Conservation (phyloP, 495 filamentous ascomycete species). For the Trichoderma orchidacearum region DNA sequence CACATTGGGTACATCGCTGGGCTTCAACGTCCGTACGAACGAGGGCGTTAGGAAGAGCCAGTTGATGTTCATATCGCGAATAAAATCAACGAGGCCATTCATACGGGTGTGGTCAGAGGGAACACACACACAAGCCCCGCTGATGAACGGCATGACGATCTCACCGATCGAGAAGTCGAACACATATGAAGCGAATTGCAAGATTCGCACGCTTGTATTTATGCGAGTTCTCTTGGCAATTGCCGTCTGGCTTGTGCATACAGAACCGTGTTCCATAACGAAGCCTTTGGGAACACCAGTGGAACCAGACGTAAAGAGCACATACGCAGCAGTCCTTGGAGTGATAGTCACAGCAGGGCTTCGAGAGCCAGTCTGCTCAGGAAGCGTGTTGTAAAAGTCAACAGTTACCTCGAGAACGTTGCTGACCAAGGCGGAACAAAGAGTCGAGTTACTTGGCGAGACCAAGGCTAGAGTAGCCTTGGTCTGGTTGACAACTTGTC, state of each 20-base stretch:
- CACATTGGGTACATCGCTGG: neutral
- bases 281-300: slow-evolving; percentile 36
- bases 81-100: neutral
- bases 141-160: slow-evolving; percentile 48
- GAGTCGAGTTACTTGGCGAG: neutral
- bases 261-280: slow-evolving; percentile 23
- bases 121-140: slow-evolving; percentile 44
- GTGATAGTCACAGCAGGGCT: slow-evolving; percentile 26
- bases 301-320: slow-evolving; percentile 40
- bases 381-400: neutral
- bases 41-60: neutral
- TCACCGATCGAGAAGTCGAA: slow-evolving; percentile 59
- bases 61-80: neutral
- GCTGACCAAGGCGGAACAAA: neutral
- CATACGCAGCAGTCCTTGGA: slow-evolving; percentile 26
- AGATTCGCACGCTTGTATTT: slow-evolving; percentile 26
- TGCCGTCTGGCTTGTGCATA: slow-evolving; percentile 11
- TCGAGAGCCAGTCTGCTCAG: neutral
- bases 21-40: neutral
- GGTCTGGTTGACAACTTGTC: slow-evolving; percentile 1
- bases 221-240: slow-evolving; percentile 15
- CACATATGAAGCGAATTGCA: slow-evolving; percentile 57
- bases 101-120: slow-evolving; percentile 18
- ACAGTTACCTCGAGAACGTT: neutral
- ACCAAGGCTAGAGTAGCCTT: neutral